Percentiles rank a stretch among this genome's conserved stretches.
phyloP scores from a whole-genome alignment of 2,329 filamentous ascomycete genomes.

The Botrytis paeoniae region DNA sequence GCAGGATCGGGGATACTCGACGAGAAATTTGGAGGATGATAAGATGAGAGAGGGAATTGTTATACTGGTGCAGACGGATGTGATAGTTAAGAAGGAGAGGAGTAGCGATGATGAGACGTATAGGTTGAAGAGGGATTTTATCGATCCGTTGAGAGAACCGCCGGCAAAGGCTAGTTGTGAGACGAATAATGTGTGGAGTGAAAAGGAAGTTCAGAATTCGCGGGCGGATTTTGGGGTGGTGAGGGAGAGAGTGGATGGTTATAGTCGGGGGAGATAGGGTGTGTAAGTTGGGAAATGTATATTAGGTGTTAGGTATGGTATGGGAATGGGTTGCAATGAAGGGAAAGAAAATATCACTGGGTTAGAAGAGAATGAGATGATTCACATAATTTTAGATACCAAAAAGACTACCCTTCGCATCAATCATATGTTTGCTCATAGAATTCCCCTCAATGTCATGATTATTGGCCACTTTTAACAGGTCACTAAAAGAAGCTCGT shows the following conservation, averaged over 20 bases:
- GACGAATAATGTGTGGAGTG: background rate
- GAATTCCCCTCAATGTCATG: rapidly evolving
- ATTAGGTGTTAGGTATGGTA: background rate
- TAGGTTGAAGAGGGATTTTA: background rate
- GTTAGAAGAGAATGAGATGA: background rate
- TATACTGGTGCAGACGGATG: background rate
- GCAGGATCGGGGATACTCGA: background rate
- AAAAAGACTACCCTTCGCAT: too few relatives aligned
- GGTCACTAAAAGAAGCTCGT: background rate
- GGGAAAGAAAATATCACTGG: background rate
- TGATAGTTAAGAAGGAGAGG: background rate
- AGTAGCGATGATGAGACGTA: background rate
- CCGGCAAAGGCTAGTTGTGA: background rate
- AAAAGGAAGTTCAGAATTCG: too few relatives aligned
- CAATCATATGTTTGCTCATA: background rate
- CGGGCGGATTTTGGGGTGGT: background rate
- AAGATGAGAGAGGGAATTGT: background rate
- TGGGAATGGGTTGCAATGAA: background rate
- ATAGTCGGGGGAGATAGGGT: too few relatives aligned
- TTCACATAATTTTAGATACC: background rate
- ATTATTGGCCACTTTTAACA: background rate
- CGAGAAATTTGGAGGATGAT: background rate
- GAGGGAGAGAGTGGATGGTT: background rate
- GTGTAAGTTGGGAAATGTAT: too few relatives aligned
- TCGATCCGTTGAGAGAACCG: background rate